Evolutionary conservation across 2,329 filamentous ascomycete species (phyloP).

Genomic region (Monosporascus sp.): DNA sequence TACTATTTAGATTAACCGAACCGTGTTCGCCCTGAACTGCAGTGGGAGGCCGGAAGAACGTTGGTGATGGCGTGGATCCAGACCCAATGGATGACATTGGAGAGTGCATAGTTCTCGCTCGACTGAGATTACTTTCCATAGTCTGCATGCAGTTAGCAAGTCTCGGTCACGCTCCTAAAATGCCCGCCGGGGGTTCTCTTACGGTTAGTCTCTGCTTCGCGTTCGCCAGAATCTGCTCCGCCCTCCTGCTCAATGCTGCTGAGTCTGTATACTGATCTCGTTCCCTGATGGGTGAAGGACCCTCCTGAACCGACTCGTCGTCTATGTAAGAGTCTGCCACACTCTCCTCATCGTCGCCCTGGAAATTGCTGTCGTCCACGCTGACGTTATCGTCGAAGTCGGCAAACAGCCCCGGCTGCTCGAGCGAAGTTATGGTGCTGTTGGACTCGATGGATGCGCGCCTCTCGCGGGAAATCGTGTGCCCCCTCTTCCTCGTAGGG

Average conservation of each 20-base stretch:
- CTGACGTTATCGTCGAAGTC: slow-evolving; percentile 60
- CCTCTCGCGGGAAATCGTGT: slow-evolving; percentile 39
- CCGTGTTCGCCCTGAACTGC: slow-evolving; percentile 29
- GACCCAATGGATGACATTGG: slow-evolving; percentile 34
- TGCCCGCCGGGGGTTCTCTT: slow-evolving; percentile 30
- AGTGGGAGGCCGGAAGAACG: slow-evolving; percentile 36
- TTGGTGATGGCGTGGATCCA: slow-evolving; percentile 49
- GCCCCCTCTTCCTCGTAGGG: slow-evolving; percentile 39
- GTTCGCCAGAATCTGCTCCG: slow-evolving; percentile 87
- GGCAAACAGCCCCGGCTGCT: slow-evolving; percentile 44
- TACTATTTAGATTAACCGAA: slow-evolving; percentile 14
- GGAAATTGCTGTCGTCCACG: slow-evolving; percentile 60
- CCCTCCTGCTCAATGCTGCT: slow-evolving; percentile 73
- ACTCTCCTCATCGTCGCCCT: slow-evolving; percentile 64
- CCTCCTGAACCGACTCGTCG: slow-evolving; percentile 33
- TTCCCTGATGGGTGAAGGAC: slow-evolving; percentile 19
- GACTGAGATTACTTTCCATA: slow-evolving; percentile 87
- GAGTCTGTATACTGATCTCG: slow-evolving; percentile 56
- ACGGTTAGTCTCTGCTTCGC: slow-evolving; percentile 86
- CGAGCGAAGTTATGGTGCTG: slow-evolving; percentile 53
- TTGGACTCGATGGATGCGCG: slow-evolving; percentile 55
- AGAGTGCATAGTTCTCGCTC: slow-evolving; percentile 64
- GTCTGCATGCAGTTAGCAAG: slow-evolving; percentile 49
- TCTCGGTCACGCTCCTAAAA: background rate
- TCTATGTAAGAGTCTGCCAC: slow-evolving; percentile 53